phyloP scores from a whole-genome alignment of 805 yeast genomes.

The Cyberlindnera nakhonratchasimensis region DNA sequence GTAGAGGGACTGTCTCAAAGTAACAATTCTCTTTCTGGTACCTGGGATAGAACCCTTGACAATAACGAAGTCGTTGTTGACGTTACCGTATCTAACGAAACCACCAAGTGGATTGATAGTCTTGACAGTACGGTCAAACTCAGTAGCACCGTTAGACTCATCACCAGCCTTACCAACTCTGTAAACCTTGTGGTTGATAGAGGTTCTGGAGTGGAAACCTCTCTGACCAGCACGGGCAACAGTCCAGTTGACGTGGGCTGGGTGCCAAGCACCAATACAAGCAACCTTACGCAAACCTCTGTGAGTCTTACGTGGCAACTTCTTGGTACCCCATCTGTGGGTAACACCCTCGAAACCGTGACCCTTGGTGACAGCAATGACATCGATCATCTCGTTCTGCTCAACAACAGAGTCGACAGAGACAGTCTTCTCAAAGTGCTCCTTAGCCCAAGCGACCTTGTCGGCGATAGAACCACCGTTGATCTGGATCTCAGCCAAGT shows the following conservation, averaged over 20 bases:
- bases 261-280: constrained; percentile 99
- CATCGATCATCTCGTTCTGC: constrained; percentile 98
- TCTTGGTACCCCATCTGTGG: constrained; percentile 99
- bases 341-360: constrained; percentile 99
- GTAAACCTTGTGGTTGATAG: constrained; percentile 99
- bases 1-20: constrained; percentile 98
- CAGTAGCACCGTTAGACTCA: constrained; percentile 92
- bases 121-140: constrained; percentile 99
- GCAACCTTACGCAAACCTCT: constrained; percentile 99
- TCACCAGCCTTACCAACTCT: constrained; percentile 97
- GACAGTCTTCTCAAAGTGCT: constrained; percentile 98
- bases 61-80: constrained; percentile 96
- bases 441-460: constrained; percentile 98
- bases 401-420: constrained; percentile 94
- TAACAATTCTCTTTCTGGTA: constrained; percentile 98
- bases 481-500: constrained; percentile 98
- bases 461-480: constrained; percentile 99
- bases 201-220: constrained; percentile 99
- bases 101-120: constrained; percentile 99
- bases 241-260: constrained; percentile 99
- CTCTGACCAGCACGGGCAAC: constrained; percentile 99
- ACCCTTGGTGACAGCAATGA: constrained; percentile 99
- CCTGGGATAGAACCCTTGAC: constrained; percentile 99
- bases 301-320: constrained; percentile 99
- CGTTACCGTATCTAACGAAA: constrained; percentile 98